Conservation (phyloP, 2,329 filamentous ascomycete species). For the Aspergillus sp. region DNA sequence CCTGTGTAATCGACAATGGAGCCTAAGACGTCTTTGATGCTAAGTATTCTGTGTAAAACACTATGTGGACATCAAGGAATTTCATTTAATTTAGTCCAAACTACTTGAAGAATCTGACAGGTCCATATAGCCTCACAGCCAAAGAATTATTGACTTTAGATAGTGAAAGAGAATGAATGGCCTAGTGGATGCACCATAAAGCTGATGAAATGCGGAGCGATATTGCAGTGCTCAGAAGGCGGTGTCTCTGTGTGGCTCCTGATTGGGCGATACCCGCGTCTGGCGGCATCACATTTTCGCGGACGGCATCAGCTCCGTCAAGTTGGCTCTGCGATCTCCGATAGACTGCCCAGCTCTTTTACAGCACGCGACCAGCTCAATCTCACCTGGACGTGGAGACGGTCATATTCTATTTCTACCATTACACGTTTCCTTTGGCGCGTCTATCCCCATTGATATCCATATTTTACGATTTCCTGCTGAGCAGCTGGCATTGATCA, state of each 20-base stretch:
- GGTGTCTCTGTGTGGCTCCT: constrained; percentile 21
- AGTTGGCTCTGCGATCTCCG: constrained; percentile 13
- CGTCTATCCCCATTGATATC: neutral
- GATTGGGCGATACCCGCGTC: constrained; percentile 27
- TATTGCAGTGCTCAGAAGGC: constrained; percentile 22
- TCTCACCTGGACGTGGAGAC: neutral
- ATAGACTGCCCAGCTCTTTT: constrained; percentile 4
- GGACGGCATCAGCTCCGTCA: constrained; percentile 14
- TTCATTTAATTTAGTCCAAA: no score
- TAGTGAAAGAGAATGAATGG: neutral
- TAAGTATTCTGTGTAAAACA: neutral
- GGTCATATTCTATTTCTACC: neutral
- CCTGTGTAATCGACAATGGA: neutral
- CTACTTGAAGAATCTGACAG: no score
- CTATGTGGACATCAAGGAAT: no score
- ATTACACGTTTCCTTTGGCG: neutral
- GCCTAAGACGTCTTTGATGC: neutral
- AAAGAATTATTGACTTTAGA: no score
- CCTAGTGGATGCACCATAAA: no score
- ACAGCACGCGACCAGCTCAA: constrained; percentile 11
- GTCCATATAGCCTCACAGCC: no score
- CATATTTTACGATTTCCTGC: constrained; percentile 2
- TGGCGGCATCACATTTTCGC: constrained; percentile 41
- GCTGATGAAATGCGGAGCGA: neutral
- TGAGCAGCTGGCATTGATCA: constrained; percentile 7